phyloP scores from a whole-genome alignment of 805 yeast species.

The Suhomyces sp. region DNA sequence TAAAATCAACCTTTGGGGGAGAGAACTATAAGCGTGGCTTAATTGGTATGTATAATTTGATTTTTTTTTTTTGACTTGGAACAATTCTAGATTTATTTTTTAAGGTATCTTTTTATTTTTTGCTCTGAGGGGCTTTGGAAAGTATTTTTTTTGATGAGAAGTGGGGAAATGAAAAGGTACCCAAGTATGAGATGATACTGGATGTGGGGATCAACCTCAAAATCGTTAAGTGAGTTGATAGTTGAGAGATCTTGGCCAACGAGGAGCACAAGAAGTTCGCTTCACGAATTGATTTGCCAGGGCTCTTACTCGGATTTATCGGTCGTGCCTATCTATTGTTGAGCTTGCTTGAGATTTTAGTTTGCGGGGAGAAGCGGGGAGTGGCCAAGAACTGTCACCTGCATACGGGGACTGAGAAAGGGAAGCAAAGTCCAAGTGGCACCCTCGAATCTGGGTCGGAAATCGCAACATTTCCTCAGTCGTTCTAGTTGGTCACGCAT shows the following conservation, averaged over 20 bases:
- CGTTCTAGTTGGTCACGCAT: conserved; percentile 4
- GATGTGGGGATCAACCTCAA: not conserved
- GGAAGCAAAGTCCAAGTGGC: not conserved
- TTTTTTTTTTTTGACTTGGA: not conserved
- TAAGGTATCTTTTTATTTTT: not conserved
- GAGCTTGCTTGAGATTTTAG: not conserved
- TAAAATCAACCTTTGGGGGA: conserved; percentile 4
- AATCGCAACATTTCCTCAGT: not conserved
- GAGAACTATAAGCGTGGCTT: conserved; percentile 24
- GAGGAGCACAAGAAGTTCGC: not conserved
- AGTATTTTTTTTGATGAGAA: not conserved
- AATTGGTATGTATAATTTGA: conserved; percentile 31
- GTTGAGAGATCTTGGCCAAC: not conserved
- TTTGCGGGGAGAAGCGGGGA: not conserved
- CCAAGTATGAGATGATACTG: not conserved
- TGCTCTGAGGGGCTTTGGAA: not conserved
- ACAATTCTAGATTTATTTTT: not conserved
- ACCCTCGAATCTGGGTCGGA: not conserved
- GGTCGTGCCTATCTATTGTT: not conserved
- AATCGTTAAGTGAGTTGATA: not conserved
- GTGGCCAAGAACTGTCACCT: not conserved
- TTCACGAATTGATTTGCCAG: not conserved
- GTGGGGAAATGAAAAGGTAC: not conserved
- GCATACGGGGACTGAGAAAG: not conserved
- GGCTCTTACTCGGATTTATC: not conserved